Evolutionary conservation across 176 grass and related monocot genomes (phyloP), one percentile per base, ranked within the genome.

Genomic region (Olyra latifolia): DNA sequence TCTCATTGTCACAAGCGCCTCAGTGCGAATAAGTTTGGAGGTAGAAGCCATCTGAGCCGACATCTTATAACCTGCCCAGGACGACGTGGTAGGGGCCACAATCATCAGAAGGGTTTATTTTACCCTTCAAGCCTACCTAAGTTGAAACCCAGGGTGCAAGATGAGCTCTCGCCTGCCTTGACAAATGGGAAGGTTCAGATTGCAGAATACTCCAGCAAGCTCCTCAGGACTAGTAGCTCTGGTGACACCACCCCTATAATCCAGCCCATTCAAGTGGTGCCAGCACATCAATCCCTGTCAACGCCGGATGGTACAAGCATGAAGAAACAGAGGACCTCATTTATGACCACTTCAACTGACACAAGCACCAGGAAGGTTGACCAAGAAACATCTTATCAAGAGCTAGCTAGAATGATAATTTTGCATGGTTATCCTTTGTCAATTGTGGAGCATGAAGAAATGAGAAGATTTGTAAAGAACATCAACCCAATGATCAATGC

Each of bases 41-140:
- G 88, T n/a, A 82, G 88, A 82, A 89, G 83, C 72, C 88, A 89
- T 86, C 72, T 89, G 30, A 86, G 49, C 49, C 78, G 88, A 35
- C 88, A 89, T 78, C 78, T 86, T 49, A 72, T 77, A 64, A 89
- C 83, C 49, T 89, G 88, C 66, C 66, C 75, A 72, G 83, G 77
- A 73, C 63, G 77, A 72, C 50, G 15, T 69, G 84, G 29, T 77
- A 78, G 40, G 42, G 46, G n/a, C 23, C 53, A 61, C 44, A 68
- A 2, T 80, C 62, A 75, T 30, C 63, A 80, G 28, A 77, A 77
- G 12, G 15, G 73, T 66, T 13, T 55, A 19, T 53, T 71, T 69
- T 62, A 58, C 40, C 48, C 83, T 48, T 82, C 30, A 17, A 82
- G 78, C 59, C 13, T 71, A 15, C 66, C 78, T 82, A 82, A 19